These are phyloP conservation scores for Pyrus betulifolia DNA, from an alignment of 306 rosid species.

Conservation along the genomic window DNA sequence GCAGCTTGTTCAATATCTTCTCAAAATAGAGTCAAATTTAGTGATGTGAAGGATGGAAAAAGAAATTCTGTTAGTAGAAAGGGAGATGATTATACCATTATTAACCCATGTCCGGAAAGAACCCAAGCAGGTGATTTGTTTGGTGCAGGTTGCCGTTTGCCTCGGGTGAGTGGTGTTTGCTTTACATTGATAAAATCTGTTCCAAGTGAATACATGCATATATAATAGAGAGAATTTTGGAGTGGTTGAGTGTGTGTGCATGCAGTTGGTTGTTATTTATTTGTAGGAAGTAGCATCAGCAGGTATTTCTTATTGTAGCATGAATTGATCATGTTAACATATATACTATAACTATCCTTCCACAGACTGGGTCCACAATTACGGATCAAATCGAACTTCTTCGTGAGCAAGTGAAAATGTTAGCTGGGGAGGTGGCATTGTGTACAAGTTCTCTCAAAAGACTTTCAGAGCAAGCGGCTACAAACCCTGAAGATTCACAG, in stretches of 20 bases:
- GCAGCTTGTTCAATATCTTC: conserved; percentile 46
- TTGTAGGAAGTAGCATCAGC: neutral
- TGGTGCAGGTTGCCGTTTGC: conserved; percentile 45
- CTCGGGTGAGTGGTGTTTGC: conserved; percentile 42
- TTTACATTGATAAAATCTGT: neutral
- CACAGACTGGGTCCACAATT: conserved; percentile 73
- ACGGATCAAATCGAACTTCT: conserved; percentile 89
- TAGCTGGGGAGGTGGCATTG: conserved; percentile 87
- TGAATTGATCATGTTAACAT: neutral
- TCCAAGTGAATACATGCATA: neutral
- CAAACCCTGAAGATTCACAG: conserved; percentile 56
- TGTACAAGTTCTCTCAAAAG: conserved; percentile 79
- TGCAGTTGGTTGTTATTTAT: neutral
- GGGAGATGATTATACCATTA: conserved; percentile 43
- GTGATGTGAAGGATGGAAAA: conserved; percentile 50
- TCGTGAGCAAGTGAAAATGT: conserved; percentile 80
- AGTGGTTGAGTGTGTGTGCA: neutral
- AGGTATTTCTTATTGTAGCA: neutral
- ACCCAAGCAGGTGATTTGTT: conserved; percentile 88
- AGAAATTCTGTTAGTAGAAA: conserved; percentile 59
- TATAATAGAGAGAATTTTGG: neutral
- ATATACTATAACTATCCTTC: conserved; percentile 11
- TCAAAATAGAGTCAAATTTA: conserved; percentile 32
- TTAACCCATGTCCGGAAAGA: conserved; percentile 50
- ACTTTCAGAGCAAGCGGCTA: conserved; percentile 63